Conservation (phyloP, 306 rosid species). For the Vigna reflexopilosa region DNA sequence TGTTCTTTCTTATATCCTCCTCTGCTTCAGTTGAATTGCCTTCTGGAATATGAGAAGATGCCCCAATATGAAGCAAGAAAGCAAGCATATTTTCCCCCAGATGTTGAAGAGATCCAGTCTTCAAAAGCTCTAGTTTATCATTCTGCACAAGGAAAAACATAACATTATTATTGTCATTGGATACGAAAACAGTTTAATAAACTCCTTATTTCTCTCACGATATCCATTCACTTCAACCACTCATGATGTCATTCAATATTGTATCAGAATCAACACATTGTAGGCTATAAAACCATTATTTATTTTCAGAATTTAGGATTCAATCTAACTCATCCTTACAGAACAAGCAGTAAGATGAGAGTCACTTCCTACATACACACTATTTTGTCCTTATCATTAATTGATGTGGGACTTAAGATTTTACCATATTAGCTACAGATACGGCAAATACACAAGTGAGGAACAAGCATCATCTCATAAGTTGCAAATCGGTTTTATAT, state of each 20-base stretch:
- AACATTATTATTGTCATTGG: conserved; percentile 16
- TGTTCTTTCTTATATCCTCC: conserved; percentile 56
- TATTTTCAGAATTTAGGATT: not conserved
- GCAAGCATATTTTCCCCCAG: conserved; percentile 99
- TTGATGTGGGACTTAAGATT: too few species aligned
- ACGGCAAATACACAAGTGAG: too few species aligned
- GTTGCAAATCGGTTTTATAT: not conserved
- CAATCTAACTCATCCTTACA: not conserved
- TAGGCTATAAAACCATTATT: not conserved
- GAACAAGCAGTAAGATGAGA: too few species aligned
- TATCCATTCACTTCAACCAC: conserved; percentile 26
- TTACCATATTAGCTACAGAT: too few species aligned
- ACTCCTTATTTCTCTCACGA: conserved; percentile 10
- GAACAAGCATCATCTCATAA: too few species aligned
- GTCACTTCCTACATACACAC: too few species aligned
- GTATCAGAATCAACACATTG: conserved; percentile 12
- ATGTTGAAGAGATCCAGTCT: conserved; percentile 93
- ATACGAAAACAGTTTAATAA: conserved; percentile 27
- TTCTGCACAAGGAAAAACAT: conserved; percentile 64
- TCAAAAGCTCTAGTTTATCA: conserved; percentile 85
- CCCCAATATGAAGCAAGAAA: conserved; percentile 77
- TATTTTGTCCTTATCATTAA: too few species aligned
- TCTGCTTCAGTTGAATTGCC: conserved; percentile 53
- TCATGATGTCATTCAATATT: conserved; percentile 5
- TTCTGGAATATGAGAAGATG: conserved; percentile 75